Percentiles rank a stretch among this genome's conserved stretches.
Conservation (phyloP, 192 early-diverging fungal species). For the Linnemannia schmuckeri region DNA sequence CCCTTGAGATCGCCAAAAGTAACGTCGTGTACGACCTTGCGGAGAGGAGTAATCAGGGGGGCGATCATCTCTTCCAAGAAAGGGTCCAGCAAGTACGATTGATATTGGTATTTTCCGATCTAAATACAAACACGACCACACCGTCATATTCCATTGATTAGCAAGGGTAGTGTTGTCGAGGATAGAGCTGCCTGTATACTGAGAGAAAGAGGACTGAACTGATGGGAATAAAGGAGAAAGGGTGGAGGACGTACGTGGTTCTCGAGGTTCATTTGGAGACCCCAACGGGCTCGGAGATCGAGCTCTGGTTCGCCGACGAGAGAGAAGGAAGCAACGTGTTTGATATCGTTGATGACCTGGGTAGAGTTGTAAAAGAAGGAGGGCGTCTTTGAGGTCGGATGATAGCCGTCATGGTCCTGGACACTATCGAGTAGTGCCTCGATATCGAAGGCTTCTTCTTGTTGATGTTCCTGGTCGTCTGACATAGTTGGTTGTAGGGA, state of each 20-base stretch:
- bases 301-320: conserved; percentile 24
- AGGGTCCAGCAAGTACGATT: conserved; percentile 83
- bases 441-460: conserved; percentile 19
- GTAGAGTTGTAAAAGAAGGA: conserved; percentile 34
- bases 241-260: conserved; percentile 10
- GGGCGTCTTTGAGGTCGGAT: conserved; percentile 26
- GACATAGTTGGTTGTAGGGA: neutral
- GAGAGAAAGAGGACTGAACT: neutral
- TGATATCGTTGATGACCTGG: conserved; percentile 32
- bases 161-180: neutral
- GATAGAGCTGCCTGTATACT: neutral
- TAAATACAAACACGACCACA: conserved; percentile 12
- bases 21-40: conserved; percentile 39
- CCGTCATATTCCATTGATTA: neutral
- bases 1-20: conserved; percentile 38
- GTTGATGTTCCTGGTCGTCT: neutral
- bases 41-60: conserved; percentile 71
- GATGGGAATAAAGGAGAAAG: neutral
- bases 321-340: conserved; percentile 10
- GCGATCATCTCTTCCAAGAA: conserved; percentile 73
- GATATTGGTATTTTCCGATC: conserved; percentile 79
- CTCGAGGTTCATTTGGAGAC: conserved; percentile 9
- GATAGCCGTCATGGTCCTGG: conserved; percentile 2
- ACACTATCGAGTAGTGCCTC: conserved; percentile 28
- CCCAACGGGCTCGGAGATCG: conserved; percentile 27